A percentile compares a stretch with the other conserved stretches of the same genome.
These are phyloP conservation scores for Ogataea ganodermae DNA, from an alignment of 805 yeast genomes.

Conservation along the genomic window DNA sequence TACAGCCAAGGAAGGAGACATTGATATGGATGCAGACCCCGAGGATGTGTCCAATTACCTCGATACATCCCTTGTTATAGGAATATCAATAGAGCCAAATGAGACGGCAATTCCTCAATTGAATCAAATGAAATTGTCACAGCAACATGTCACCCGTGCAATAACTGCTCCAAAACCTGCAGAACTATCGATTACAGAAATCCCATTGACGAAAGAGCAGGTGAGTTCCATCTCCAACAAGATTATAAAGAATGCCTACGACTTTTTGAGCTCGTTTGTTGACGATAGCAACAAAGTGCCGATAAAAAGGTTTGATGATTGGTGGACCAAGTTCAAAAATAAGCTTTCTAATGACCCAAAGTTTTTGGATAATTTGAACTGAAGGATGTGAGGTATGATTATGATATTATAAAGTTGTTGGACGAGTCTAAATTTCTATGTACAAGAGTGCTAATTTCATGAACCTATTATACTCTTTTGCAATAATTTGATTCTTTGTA, in stretches of 20 bases:
- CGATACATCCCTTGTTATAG: slow-evolving; percentile 46
- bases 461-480: slow-evolving; percentile 1
- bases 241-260: slow-evolving; percentile 90
- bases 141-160: slow-evolving; percentile 27
- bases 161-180: slow-evolving; percentile 38
- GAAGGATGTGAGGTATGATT: slow-evolving; percentile 2
- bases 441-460: slow-evolving; percentile 1
- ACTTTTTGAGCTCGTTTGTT: slow-evolving; percentile 84
- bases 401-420: neutral
- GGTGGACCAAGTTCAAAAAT: slow-evolving; percentile 92
- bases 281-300: slow-evolving; percentile 80
- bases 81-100: slow-evolving; percentile 88
- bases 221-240: slow-evolving; percentile 73
- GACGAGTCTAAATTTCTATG: neutral
- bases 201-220: slow-evolving; percentile 27
- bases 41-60: slow-evolving; percentile 24
- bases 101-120: slow-evolving; percentile 63
- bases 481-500: slow-evolving; percentile 26
- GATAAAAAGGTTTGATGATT: slow-evolving; percentile 81
- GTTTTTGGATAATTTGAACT: slow-evolving; percentile 58
- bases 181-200: slow-evolving; percentile 24
- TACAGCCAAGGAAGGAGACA: slow-evolving; percentile 39
- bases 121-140: slow-evolving; percentile 29
- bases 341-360: slow-evolving; percentile 79
- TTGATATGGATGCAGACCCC: slow-evolving; percentile 54